Percentiles rank a stretch among this genome's conserved stretches.
Evolutionary conservation across 441 rosid genomes (phyloP).

Genomic region (Erysimum cheiri): DNA sequence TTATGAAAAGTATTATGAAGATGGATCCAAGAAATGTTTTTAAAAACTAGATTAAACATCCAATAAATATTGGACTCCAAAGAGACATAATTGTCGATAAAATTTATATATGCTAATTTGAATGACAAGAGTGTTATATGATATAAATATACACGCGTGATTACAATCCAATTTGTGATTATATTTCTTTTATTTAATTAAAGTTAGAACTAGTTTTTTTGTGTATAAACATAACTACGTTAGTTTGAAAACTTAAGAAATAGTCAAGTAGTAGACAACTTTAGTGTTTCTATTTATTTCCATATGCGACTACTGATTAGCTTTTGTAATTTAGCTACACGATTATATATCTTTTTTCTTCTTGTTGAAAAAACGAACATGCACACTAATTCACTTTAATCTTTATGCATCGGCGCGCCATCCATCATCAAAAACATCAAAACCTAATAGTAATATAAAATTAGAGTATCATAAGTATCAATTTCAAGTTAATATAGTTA

Average conservation of each 20-base stretch:
- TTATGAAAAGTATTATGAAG: neutral
- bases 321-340: constrained; percentile 16
- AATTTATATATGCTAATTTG: neutral
- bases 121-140: neutral
- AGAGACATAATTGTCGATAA: neutral
- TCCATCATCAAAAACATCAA: constrained; percentile 31
- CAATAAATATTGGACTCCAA: neutral
- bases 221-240: neutral
- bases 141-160: neutral
- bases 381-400: constrained; percentile 34
- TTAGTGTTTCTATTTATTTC: neutral
- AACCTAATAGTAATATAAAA: constrained; percentile 24
- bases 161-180: neutral
- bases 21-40: constrained; percentile 14
- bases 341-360: constrained; percentile 4
- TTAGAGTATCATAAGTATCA: neutral
- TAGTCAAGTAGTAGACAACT: constrained; percentile 5
- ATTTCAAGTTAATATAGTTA: constrained; percentile 2
- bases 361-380: constrained; percentile 29
- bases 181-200: neutral
- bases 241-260: constrained; percentile 12
- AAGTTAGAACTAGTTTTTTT: neutral
- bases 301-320: neutral
- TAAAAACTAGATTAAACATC: neutral
- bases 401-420: constrained; percentile 39